These are phyloP conservation scores for Quercus tomentella DNA, from an alignment of 331 rosid species.

Conservation along the genomic window DNA sequence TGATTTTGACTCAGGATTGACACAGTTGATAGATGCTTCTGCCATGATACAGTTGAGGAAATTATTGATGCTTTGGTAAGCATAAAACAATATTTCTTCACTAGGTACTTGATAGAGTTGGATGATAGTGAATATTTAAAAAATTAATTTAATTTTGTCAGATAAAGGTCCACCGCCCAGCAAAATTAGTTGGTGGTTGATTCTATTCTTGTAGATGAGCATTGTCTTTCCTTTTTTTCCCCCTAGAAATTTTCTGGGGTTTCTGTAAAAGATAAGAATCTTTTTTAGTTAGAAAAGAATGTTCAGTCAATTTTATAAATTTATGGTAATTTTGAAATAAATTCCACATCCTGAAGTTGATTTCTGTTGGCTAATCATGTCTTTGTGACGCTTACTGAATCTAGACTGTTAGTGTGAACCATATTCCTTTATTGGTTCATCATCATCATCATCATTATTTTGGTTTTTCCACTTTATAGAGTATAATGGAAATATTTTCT, in stretches of 20 bases:
- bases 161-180: background rate
- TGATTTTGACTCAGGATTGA: conserved; percentile 54
- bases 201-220: background rate
- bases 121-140: background rate
- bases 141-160: background rate
- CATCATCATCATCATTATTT: no score
- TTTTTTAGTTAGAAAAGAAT: no score
- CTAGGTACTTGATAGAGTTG: background rate
- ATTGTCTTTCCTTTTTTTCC: background rate
- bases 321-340: no score
- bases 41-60: conserved; percentile 86
- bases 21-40: conserved; percentile 62
- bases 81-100: conserved; percentile 21
- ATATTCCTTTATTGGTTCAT: no score
- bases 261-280: background rate
- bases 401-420: background rate
- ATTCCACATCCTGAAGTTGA: no score
- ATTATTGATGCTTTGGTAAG: conserved; percentile 86
- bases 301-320: no score
- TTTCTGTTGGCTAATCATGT: no score
- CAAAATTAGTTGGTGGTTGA: background rate
- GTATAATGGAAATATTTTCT: no score
- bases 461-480: no score
- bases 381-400: background rate
- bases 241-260: background rate